Percentiles rank a stretch among this genome's conserved stretches.
Conservation (phyloP, 2,329 filamentous ascomycete species). For the Exophiala aquamarina region DNA sequence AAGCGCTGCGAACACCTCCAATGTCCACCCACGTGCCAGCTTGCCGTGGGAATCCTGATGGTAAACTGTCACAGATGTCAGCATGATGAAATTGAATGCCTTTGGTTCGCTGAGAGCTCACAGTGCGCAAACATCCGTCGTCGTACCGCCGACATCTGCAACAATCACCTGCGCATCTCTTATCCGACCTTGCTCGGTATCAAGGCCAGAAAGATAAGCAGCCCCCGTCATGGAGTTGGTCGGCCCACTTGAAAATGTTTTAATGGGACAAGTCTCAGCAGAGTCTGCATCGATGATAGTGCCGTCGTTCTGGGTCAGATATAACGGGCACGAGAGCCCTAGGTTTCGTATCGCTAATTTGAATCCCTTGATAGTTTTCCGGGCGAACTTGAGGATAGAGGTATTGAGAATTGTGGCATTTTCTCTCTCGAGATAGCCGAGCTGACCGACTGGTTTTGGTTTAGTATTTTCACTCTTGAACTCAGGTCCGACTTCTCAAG, state of each 20-base stretch:
- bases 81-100: too few relatives aligned
- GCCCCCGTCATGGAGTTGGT: conserved; percentile 66
- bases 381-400: conserved; percentile 59
- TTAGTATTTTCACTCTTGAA: too few relatives aligned
- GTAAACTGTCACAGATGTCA: conserved; percentile 49
- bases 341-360: conserved; percentile 52
- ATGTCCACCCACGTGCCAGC: conserved; percentile 60
- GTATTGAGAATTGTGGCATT: conserved; percentile 67
- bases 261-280: conserved; percentile 58
- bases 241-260: conserved; percentile 62
- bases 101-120: too few relatives aligned
- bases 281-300: conserved; percentile 56
- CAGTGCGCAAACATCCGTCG: conserved; percentile 58
- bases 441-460: conserved; percentile 37
- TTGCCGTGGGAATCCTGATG: conserved; percentile 60
- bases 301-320: conserved; percentile 65
- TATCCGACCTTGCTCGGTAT: conserved; percentile 8
- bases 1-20: conserved; percentile 60
- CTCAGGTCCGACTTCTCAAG: too few relatives aligned
- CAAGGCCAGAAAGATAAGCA: conserved; percentile 54
- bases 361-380: conserved; percentile 58
- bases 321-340: conserved; percentile 55
- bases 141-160: conserved; percentile 67
- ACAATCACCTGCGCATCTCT: conserved; percentile 49
- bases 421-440: conserved; percentile 57